These are phyloP conservation scores for Phialocephala sp. DNA, from an alignment of 2,329 filamentous ascomycete species.

Conservation along the genomic window DNA sequence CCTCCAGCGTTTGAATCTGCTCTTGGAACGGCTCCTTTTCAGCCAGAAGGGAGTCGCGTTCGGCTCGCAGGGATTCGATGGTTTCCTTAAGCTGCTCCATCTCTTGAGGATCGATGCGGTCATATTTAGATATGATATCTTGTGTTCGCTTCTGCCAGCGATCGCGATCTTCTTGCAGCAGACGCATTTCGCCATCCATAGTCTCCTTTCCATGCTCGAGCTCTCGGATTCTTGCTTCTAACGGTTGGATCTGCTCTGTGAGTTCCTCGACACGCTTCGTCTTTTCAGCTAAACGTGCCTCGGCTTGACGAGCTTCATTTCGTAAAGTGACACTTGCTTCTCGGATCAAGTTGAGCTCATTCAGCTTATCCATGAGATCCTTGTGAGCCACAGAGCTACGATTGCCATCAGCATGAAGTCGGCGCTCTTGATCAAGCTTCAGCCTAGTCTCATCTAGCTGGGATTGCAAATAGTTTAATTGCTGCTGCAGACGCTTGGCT, in stretches of 20 bases:
- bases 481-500: conserved; percentile 84
- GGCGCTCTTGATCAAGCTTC: conserved; percentile 89
- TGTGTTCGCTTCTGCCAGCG: conserved; percentile 96
- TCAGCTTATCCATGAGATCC: conserved; percentile 91
- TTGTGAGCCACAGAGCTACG: conserved; percentile 80
- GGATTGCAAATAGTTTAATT: conserved; percentile 83
- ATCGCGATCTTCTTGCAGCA: conserved; percentile 90
- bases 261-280: conserved; percentile 76
- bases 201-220: conserved; percentile 80
- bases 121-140: conserved; percentile 94
- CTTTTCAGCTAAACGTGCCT: conserved; percentile 77
- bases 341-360: conserved; percentile 93
- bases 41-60: conserved; percentile 58
- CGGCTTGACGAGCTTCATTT: conserved; percentile 81
- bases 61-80: conserved; percentile 68
- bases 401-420: conserved; percentile 73
- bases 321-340: conserved; percentile 93
- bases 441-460: conserved; percentile 89
- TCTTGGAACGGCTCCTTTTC: conserved; percentile 54
- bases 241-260: conserved; percentile 75
- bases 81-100: conserved; percentile 87
- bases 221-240: conserved; percentile 80
- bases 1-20: conserved; percentile 58
- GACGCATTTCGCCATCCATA: conserved; percentile 74
- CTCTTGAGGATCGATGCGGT: conserved; percentile 91